phyloP scores from a whole-genome alignment of 768 basidiomycete genomes.

The Boletus bicolor region DNA sequence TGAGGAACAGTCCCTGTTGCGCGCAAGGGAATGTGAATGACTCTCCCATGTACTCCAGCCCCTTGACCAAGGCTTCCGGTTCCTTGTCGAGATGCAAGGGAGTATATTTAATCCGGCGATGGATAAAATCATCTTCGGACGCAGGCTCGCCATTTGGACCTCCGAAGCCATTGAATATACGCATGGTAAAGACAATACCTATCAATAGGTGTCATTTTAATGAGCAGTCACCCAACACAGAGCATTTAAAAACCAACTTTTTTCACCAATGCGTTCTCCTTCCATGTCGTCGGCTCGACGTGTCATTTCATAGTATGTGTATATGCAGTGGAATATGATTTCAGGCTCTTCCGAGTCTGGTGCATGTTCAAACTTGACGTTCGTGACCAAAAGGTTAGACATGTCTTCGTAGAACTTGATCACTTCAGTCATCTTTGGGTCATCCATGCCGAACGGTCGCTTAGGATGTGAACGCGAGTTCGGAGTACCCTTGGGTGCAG shows the following conservation, averaged over 20 bases:
- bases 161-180: constrained; percentile 41
- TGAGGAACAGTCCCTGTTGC: constrained; percentile 67
- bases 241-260: constrained; percentile 19
- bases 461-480: constrained; percentile 34
- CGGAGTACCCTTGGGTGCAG: constrained; percentile 39
- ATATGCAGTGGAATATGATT: constrained; percentile 67
- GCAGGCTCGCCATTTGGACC: constrained; percentile 32
- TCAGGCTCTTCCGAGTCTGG: constrained; percentile 36
- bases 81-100: constrained; percentile 68
- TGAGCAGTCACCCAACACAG: not conserved
- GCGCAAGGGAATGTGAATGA: constrained; percentile 66
- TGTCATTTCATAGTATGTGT: constrained; percentile 44
- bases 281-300: constrained; percentile 29
- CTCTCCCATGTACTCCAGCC: constrained; percentile 57
- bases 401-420: constrained; percentile 83
- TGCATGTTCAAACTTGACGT: constrained; percentile 46
- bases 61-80: constrained; percentile 48
- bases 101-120: constrained; percentile 47
- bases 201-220: constrained; percentile 1
- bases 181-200: constrained; percentile 63
- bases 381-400: constrained; percentile 72
- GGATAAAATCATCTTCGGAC: constrained; percentile 31
- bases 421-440: constrained; percentile 57
- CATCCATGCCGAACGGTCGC: constrained; percentile 40
- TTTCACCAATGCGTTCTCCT: constrained; percentile 36